These are phyloP conservation scores for Tolypocladium nubicola DNA, from an alignment of 2,329 filamentous ascomycete genomes.

Conservation along the genomic window DNA sequence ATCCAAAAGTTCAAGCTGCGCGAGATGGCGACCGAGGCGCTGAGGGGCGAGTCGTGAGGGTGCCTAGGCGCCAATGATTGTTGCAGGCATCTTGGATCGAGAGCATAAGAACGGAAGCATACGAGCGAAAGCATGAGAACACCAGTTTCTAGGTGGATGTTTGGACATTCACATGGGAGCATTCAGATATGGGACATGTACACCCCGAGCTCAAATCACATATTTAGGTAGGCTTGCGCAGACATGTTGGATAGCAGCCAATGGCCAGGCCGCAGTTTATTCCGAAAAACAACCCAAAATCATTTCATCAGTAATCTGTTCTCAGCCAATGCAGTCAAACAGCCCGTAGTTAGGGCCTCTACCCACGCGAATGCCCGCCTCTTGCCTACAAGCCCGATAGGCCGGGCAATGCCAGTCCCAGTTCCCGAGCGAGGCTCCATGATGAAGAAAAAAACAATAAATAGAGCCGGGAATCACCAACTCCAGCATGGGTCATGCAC, in stretches of 20 bases:
- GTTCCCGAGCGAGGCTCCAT: not conserved
- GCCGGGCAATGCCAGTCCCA: not conserved
- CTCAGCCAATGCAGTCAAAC: not conserved
- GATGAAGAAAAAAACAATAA: not conserved
- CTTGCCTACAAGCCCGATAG: not conserved
- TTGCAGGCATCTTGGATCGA: not conserved
- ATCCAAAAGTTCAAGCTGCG: slow-evolving; percentile 87
- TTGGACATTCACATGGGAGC: not conserved
- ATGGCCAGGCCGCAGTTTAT: not conserved
- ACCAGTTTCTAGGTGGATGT: not conserved
- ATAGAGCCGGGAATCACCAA: not conserved
- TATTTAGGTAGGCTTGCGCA: not conserved
- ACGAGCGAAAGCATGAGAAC: too few species aligned
- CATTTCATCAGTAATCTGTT: not conserved
- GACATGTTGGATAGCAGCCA: not conserved
- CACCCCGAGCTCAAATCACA: not conserved
- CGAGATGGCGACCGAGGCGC: slow-evolving; percentile 43
- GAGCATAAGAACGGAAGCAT: not conserved
- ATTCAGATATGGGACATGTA: not conserved
- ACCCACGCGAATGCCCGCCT: not conserved
- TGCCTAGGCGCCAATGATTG: too few species aligned
- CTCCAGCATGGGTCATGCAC: slow-evolving; percentile 1
- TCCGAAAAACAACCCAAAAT: too few species aligned
- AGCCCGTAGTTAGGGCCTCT: not conserved
- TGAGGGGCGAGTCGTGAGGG: slow-evolving; percentile 8